Evolutionary conservation across 192 early-diverging fungal species (phyloP), one percentile per base, ranked within the genome.

Genomic region (Podila epigama): DNA sequence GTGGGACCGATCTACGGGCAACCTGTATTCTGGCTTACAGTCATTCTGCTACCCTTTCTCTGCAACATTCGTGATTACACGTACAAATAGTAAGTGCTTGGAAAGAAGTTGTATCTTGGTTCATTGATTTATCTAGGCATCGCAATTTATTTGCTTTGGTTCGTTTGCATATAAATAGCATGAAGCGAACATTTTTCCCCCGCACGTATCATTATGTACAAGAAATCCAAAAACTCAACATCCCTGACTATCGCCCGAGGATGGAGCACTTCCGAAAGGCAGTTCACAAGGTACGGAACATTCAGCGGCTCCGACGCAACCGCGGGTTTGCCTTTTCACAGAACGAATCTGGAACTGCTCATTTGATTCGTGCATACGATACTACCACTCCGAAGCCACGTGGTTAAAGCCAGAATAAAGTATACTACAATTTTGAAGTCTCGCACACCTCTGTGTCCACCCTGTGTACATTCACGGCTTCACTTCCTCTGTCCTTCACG

Each of bases 191-290:
- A 82, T 94, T 92, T 75, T 78, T 85, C 33, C 89, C 96, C 25
- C 67, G 89, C 55, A 85, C 92, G 13, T 98, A 98, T 79, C 98
- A 99, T 73, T 94, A 96, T 75, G 93, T 98, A 44, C 97, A 98
- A 83, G 98, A 99, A 83, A 99, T 99, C 63, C 94, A 98, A 82
- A 98, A 97, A 82, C 95, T 93, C 89, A 98, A 99, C 81, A 94
- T 99, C 59, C 98, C 96, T 27, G 98, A 99, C 77, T 97, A 96
- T 71, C 89, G 97, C 39, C 98, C 98, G 48, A 87, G 98, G 39
- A 95, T 97, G 94, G 96, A 99, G 79, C 89, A 93, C 58, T 99
- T 99, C 94, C 87, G 93, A 67, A 96, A 99, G 82, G 96, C 96
- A 7, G 96, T 99, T n/a, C 91, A 97, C 86, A 99, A 99, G 86